These are phyloP conservation scores for Agaricus sinodeliciosus DNA, from an alignment of 768 basidiomycete genomes.

Conservation along the genomic window DNA sequence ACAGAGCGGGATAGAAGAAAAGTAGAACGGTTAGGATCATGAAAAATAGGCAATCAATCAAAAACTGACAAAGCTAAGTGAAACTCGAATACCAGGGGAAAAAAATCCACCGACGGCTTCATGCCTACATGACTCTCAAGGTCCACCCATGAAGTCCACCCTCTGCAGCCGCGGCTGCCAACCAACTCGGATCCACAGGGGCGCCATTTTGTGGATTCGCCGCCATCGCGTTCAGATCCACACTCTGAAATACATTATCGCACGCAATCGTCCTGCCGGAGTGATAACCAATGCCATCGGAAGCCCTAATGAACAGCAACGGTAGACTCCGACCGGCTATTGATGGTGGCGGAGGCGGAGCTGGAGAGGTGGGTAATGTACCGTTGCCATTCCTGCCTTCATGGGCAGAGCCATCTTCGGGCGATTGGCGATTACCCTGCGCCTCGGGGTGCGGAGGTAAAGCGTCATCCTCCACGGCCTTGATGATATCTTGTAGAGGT, in stretches of 20 bases:
- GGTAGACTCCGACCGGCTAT: constrained; percentile 69
- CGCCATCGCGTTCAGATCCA: constrained; percentile 51
- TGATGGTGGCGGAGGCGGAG: constrained; percentile 33
- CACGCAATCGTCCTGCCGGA: constrained; percentile 80
- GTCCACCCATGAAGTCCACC: constrained; percentile 74
- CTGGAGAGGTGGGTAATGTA: constrained; percentile 7
- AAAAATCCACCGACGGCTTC: not conserved
- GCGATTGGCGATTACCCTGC: constrained; percentile 29
- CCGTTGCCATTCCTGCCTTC: constrained; percentile 22
- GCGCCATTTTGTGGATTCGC: constrained; percentile 37
- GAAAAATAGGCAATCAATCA: not conserved
- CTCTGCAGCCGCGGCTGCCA: constrained; percentile 58
- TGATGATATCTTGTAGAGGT: constrained; percentile 64
- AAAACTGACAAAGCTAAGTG: constrained; percentile 9
- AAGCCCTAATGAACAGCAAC: constrained; percentile 72
- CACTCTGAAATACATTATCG: constrained; percentile 69
- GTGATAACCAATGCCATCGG: constrained; percentile 85
- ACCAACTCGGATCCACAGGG: constrained; percentile 58
- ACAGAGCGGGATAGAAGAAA: not conserved
- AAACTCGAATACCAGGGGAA: constrained; percentile 9
- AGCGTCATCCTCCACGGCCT: constrained; percentile 70
- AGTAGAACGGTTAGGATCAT: not conserved
- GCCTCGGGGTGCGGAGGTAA: constrained; percentile 34
- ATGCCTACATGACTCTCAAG: constrained; percentile 62
- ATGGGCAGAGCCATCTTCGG: constrained; percentile 16